A percentile compares a stretch with the other conserved stretches of the same genome.
Conservation (phyloP, 805 yeast species). For the Candida pini region DNA sequence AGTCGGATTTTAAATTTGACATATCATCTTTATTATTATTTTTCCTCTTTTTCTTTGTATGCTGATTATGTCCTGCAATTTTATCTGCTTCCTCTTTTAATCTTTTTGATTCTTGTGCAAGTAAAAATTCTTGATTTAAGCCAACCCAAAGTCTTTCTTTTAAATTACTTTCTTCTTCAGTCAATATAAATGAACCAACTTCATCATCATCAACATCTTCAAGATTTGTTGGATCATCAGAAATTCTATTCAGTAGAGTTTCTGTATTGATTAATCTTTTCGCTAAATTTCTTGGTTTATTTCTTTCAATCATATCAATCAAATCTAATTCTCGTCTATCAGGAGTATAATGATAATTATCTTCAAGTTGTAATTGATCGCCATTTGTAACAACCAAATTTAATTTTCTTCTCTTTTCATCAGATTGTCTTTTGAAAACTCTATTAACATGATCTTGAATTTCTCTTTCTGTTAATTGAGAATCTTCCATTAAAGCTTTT, state of each 20-base stretch:
- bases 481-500: slow-evolving; percentile 38
- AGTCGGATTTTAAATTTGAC: slow-evolving; percentile 25
- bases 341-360: too few species aligned
- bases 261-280: slow-evolving; percentile 49
- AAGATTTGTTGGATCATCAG: slow-evolving; percentile 56
- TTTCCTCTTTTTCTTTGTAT: slow-evolving; percentile 44
- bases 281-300: slow-evolving; percentile 51
- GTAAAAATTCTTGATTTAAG: slow-evolving; percentile 75
- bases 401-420: slow-evolving; percentile 17
- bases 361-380: slow-evolving; percentile 7
- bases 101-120: slow-evolving; percentile 80
- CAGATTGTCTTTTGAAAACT: slow-evolving; percentile 23
- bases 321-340: slow-evolving; percentile 19
- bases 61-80: slow-evolving; percentile 67
- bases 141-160: slow-evolving; percentile 90
- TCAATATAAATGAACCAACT: slow-evolving; percentile 52
- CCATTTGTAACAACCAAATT: slow-evolving; percentile 10
- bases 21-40: slow-evolving; percentile 30
- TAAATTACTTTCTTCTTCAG: slow-evolving; percentile 60
- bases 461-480: slow-evolving; percentile 40
- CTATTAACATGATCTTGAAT: slow-evolving; percentile 30
- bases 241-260: slow-evolving; percentile 45
- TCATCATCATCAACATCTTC: slow-evolving; percentile 86
- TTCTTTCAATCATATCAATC: slow-evolving; percentile 34
- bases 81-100: slow-evolving; percentile 83